Evolutionary conservation across 805 yeast species (phyloP).

Genomic region (Pichia paraexigua): DNA sequence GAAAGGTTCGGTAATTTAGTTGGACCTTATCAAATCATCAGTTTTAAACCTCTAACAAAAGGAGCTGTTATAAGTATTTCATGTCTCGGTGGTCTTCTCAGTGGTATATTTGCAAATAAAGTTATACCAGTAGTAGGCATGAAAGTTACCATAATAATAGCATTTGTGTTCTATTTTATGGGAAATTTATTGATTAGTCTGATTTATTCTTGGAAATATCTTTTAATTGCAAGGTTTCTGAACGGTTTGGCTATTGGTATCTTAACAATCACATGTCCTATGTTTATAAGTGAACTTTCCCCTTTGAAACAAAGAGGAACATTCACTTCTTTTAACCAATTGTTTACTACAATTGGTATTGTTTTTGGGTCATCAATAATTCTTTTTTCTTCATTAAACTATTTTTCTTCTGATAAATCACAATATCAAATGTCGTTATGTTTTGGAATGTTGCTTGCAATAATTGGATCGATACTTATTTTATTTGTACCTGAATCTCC

Average conservation of each 20-base stretch:
- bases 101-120: conserved; percentile 23
- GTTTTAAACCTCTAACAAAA: conserved; percentile 19
- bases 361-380: conserved; percentile 24
- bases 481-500: conserved; percentile 31
- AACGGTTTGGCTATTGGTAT: conserved; percentile 28
- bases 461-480: conserved; percentile 11
- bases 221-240: conserved; percentile 23
- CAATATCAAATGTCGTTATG: conserved; percentile 22
- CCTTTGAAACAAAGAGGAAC: conserved; percentile 26
- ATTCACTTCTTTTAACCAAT: conserved; percentile 26
- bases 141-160: conserved; percentile 17
- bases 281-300: conserved; percentile 30
- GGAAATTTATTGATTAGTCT: conserved; percentile 18
- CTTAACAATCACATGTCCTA: conserved; percentile 27
- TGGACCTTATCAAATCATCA: background rate
- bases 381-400: conserved; percentile 12
- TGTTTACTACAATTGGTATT: conserved; percentile 30
- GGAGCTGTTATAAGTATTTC: conserved; percentile 27
- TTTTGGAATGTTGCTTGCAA: conserved; percentile 10
- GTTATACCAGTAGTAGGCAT: conserved; percentile 23
- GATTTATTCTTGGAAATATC: conserved; percentile 18
- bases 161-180: conserved; percentile 16
- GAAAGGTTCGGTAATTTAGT: conserved; percentile 19
- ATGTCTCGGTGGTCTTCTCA: conserved; percentile 26
- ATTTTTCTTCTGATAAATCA: background rate